These are phyloP conservation scores for Leucaena leucocephala DNA, from an alignment of 306 rosid species.

Conservation along the genomic window DNA sequence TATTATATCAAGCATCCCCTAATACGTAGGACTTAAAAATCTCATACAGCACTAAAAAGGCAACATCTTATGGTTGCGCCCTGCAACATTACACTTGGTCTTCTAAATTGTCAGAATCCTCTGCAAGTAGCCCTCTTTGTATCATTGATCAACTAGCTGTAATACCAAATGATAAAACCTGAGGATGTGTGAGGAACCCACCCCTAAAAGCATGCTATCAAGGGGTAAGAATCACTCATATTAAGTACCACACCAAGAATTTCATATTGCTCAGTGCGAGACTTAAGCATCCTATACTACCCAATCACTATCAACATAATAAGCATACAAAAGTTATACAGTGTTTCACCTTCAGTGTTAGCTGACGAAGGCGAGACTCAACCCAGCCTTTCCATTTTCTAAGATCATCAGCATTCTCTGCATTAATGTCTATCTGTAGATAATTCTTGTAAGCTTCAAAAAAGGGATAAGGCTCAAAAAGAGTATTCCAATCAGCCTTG, in stretches of 20 bases:
- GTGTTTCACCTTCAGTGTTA: slow-evolving; percentile 77
- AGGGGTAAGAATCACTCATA: neutral
- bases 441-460: slow-evolving; percentile 88
- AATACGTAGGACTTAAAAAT: neutral
- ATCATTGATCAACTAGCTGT: neutral
- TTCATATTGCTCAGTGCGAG: neutral
- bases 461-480: slow-evolving; percentile 84
- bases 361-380: slow-evolving; percentile 94
- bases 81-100: neutral
- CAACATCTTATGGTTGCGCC: neutral
- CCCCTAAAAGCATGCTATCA: neutral
- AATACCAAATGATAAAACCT: neutral
- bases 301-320: neutral
- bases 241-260: neutral
- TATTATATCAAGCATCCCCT: neutral
- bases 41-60: neutral
- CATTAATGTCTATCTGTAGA: slow-evolving; percentile 78
- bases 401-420: slow-evolving; percentile 79
- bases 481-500: slow-evolving; percentile 90
- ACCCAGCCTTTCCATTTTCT: slow-evolving; percentile 99
- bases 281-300: neutral
- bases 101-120: neutral
- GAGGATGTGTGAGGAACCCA: neutral
- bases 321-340: slow-evolving; percentile 8
- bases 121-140: neutral